phyloP scores from a whole-genome alignment of 495 filamentous ascomycete genomes.

The Aspergillus ellipticus region DNA sequence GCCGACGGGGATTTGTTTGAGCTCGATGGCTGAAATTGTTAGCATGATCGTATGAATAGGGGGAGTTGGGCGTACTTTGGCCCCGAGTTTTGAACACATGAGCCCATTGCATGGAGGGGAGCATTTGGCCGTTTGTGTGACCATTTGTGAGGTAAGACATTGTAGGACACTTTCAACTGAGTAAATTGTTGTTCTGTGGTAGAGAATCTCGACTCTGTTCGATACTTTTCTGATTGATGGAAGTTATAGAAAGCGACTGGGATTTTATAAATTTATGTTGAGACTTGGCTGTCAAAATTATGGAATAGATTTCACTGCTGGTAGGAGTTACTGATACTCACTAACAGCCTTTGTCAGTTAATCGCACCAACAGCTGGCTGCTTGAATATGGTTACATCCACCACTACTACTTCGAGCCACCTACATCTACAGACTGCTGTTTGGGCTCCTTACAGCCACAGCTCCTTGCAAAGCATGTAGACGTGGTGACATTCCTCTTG shows the following conservation, averaged over 20 bases:
- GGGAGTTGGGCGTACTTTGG: neutral
- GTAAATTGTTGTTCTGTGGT: no score
- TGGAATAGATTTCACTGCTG: no score
- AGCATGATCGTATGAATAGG: neutral
- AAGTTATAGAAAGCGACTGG: no score
- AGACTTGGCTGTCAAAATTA: no score
- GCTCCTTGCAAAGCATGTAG: neutral
- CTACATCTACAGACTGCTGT: neutral
- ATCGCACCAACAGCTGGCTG: neutral
- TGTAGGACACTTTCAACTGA: neutral
- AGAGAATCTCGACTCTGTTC: no score
- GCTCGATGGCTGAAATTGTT: neutral
- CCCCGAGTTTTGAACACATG: neutral
- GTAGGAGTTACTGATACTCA: no score
- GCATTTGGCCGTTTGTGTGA: neutral
- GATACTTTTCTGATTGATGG: neutral
- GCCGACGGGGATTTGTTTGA: conserved; percentile 69
- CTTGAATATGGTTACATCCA: neutral
- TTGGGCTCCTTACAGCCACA: neutral
- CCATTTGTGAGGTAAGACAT: neutral
- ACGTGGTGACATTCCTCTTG: neutral
- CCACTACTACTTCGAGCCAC: no score
- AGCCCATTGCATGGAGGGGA: neutral
- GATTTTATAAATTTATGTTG: no score
- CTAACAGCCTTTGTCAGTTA: neutral